These are phyloP conservation scores for Zymoseptoria tritici DNA, from an alignment of 2,329 filamentous ascomycete genomes.

Conservation along the genomic window DNA sequence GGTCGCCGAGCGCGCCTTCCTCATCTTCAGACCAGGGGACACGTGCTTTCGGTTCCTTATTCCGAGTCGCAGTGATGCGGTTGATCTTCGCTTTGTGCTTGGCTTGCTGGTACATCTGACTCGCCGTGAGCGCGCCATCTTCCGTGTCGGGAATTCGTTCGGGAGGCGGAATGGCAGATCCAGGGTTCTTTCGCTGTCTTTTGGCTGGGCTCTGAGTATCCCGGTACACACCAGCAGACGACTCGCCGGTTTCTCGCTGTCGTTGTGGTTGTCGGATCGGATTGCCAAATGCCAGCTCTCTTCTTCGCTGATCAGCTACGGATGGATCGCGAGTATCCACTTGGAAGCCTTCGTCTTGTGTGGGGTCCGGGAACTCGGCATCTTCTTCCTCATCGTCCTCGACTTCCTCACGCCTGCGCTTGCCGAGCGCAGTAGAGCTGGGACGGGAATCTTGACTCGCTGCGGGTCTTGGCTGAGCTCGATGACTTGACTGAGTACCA, in stretches of 20 bases:
- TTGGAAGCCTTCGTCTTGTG: conserved; percentile 41
- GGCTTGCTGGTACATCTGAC: conserved; percentile 12
- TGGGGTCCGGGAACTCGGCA: conserved; percentile 13
- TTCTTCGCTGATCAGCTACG: conserved; percentile 28
- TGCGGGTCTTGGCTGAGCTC: conserved; percentile 2
- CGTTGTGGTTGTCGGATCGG: background rate
- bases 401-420: conserved; percentile 22
- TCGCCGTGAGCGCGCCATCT: conserved; percentile 2
- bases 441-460: conserved; percentile 4
- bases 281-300: conserved; percentile 25
- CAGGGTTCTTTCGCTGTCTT: conserved; percentile 27
- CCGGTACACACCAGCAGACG: background rate
- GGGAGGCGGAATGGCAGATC: conserved; percentile 23
- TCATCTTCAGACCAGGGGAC: conserved; percentile 31
- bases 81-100: conserved; percentile 17
- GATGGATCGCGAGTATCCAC: conserved; percentile 29
- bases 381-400: conserved; percentile 25
- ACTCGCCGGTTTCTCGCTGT: conserved; percentile 3
- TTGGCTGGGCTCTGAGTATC: conserved; percentile 11
- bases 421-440: conserved; percentile 7
- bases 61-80: conserved; percentile 12
- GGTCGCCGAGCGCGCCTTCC: conserved; percentile 38
- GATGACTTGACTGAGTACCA: background rate
- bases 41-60: conserved; percentile 18
- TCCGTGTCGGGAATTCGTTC: conserved; percentile 9